These are phyloP conservation scores for Neurospora sp. DNA, from an alignment of 495 filamentous ascomycete genomes.

Conservation along the genomic window DNA sequence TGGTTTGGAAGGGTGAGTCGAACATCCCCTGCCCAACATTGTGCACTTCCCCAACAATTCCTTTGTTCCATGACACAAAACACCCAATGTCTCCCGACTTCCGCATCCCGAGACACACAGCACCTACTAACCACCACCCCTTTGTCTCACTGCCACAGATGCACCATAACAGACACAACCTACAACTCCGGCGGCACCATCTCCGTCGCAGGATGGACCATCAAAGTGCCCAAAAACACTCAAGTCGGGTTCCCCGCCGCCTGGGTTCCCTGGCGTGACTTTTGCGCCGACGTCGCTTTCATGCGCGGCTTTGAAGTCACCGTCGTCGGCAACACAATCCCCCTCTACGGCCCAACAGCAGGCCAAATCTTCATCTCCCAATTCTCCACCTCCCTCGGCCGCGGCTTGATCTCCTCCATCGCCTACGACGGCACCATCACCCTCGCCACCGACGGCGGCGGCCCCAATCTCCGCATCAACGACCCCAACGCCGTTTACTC, in stretches of 20 bases:
- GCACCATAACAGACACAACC: conserved; percentile 14
- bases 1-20: neutral
- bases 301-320: conserved; percentile 23
- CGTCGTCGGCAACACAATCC: no score
- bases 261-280: conserved; percentile 28
- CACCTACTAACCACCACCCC: neutral
- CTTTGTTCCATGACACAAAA: neutral
- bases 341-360: conserved; percentile 23
- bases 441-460: conserved; percentile 19
- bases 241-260: conserved; percentile 30
- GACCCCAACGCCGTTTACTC: conserved; percentile 32
- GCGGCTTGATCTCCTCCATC: conserved; percentile 26
- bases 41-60: neutral
- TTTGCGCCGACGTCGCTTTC: conserved; percentile 14
- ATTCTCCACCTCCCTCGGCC: conserved; percentile 19
- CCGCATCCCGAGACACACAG: neutral
- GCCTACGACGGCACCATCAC: conserved; percentile 22
- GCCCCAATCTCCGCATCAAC: conserved; percentile 27
- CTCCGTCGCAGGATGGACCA: conserved; percentile 25
- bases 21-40: no score
- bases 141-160: conserved; percentile 4
- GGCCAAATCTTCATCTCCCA: conserved; percentile 25
- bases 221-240: conserved; percentile 33
- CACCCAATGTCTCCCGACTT: no score
- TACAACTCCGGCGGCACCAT: conserved; percentile 32